Evolutionary conservation across 306 rosid species (phyloP), one percentile per base, ranked within the genome.

Genomic region (Urtica urens): DNA sequence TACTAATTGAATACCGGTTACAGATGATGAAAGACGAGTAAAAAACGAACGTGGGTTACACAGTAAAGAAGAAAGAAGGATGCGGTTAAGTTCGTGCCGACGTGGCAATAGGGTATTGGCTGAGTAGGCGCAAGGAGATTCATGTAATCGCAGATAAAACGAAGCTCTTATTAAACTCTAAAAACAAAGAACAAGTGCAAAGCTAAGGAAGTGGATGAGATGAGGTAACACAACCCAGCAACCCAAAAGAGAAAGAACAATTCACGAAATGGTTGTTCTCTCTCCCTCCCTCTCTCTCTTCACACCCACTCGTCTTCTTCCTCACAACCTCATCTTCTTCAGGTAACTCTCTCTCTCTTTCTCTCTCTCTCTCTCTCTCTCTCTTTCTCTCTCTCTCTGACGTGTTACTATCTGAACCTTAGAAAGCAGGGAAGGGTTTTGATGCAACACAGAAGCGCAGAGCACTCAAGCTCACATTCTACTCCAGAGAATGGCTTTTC

Each of bases 231-330:
- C 14, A 21, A 27, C 28, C 17, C 42, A 18, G 45, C 20, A 15
- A 14, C 20, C 53, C 30, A 39, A 50, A 34, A 52, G 37, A 38
- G 14, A 37, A 35, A 19, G 39, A 26, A 28, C n/a, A 8, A 28
- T n/a, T n/a, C 24, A 41, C 63, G 53, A 55, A 51, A 79, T 83
- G 90, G 71, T 61, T 58, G 66, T 71, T 51, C 80, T 72, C 52
- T 67, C 77, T 59, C 70, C 77, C 7, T 64, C 72, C 25, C 59
- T 53, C 6, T 67, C 78, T 33, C 64, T 60, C 68, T 61, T 60
- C 60, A 43, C 68, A 8, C 49, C 81, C 53, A 64, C 19, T 46
- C 38, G 43, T 15, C 48, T 60, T 51, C 44, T 59, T 49, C 63
- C 73, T 42, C 41, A 69, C n/a, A 67, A 64, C 20, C 65, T 38